Base-by-base conservation (phyloP, 2,329 filamentous ascomycete genomes). In the Aphanoascus verrucosus region DNA sequence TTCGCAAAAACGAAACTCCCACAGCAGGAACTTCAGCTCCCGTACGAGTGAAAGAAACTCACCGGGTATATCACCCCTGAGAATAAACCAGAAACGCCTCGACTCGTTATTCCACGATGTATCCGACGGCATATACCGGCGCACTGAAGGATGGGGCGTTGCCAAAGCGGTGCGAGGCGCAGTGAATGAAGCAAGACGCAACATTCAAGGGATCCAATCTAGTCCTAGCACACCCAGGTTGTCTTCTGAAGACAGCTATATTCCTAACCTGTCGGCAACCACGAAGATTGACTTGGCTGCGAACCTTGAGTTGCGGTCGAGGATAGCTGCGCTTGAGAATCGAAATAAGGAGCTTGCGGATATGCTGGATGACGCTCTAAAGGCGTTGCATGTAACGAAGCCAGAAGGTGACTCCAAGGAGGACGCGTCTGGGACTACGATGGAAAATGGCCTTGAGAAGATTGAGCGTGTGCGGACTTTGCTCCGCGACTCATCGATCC, bases 81-180 rank as follows among this genome's bases (percentile, higher is more conserved):
- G 68, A 52, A 68, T 59, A 53, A 72, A 62, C 54, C 67, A 64
- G 14, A 71, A 69, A 50, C 69, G 72, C 11, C 63, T 76, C 1
- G 74, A 76, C 57, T 62, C 65, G 1, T 61, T 76, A 23, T 69
- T 76, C 28, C 72, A 74, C 55, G 73, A 76, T 58, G 72, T 76
- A 31, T 73, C 74, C 1, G 70, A 72, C 54, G 71, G 71, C 11
- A 64, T 76, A 5, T 73, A 75, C 55, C 71, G 67, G 42, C 71
- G 72, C 5, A 72, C 73, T 7, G 74, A 76, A 59, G 63, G 67
- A 3, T 76, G 74, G 74, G 72, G 72, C 4, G 72, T 76, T 23
- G 68, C 72, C 9, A 75, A 73, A 58, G 72, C 69, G 40, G 70
- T 76, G 12, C 70, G 72, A 54, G 73, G 72, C 11, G 74, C 74